phyloP scores from a whole-genome alignment of 352 stramenopile genomes.

The Phytophthora ramorum region DNA sequence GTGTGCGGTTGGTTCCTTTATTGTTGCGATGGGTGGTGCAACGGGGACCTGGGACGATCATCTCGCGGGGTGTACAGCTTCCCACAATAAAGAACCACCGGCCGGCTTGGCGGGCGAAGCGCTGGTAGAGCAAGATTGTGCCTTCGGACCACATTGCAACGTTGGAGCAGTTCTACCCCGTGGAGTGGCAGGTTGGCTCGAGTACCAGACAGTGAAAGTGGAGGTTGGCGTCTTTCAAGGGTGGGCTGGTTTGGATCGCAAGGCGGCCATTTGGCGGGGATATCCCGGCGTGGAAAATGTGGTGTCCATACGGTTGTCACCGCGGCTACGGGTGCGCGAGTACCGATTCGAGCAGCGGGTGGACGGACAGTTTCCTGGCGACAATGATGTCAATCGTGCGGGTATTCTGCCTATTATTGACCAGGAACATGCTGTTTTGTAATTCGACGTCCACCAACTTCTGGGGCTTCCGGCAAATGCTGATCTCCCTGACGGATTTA shows the following conservation, averaged over 20 bases:
- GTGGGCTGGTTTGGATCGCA: neutral
- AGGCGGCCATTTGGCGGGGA: neutral
- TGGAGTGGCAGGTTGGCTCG: neutral
- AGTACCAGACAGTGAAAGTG: slow-evolving; percentile 3
- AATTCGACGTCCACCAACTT: slow-evolving; percentile 4
- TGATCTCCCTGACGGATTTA: slow-evolving; percentile 1
- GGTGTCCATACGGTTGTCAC: neutral
- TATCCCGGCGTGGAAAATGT: neutral
- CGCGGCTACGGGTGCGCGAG: neutral
- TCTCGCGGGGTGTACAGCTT: no score
- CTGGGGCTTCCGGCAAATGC: neutral
- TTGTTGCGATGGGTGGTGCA: no score
- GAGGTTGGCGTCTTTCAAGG: neutral
- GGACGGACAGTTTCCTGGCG: neutral
- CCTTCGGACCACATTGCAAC: neutral
- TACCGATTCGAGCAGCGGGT: slow-evolving; percentile 6
- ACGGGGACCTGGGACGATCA: no score
- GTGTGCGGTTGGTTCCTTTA: no score
- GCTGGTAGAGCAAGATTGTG: neutral
- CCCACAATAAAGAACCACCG: no score
- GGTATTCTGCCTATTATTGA: neutral
- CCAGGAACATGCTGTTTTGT: neutral
- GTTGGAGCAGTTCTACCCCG: neutral
- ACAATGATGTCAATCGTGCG: neutral
- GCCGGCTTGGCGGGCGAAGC: no score